Percentiles rank a stretch among this genome's conserved stretches.
These are phyloP conservation scores for Aspergillus egyptiacus DNA, from an alignment of 495 filamentous ascomycete species.

Conservation along the genomic window DNA sequence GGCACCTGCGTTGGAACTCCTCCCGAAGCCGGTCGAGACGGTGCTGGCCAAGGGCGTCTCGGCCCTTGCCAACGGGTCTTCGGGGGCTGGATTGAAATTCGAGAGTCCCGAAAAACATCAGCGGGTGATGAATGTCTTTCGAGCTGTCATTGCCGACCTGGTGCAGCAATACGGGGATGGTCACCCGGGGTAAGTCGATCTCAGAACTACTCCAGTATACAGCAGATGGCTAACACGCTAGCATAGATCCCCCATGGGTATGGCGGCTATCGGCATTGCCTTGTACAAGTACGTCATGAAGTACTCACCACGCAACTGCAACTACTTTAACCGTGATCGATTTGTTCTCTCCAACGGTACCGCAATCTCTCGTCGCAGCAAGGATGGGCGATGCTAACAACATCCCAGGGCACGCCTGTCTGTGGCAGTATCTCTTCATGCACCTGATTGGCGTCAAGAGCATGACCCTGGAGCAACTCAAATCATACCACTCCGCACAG, in stretches of 20 bases:
- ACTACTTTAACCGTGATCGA: no score
- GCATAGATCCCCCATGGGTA: constrained; percentile 19
- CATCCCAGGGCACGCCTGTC: constrained; percentile 45
- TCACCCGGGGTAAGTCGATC: background rate
- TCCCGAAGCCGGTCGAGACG: background rate
- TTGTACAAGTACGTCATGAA: no score
- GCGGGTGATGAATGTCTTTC: constrained; percentile 2
- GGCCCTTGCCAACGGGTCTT: background rate
- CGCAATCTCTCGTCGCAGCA: background rate
- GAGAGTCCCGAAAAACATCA: constrained; percentile 2
- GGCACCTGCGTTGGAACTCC: constrained; percentile 1
- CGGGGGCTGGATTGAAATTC: background rate
- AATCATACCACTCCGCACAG: constrained; percentile 50
- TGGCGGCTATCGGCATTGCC: no score
- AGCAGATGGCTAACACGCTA: background rate
- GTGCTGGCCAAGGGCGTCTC: background rate
- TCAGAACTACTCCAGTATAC: background rate
- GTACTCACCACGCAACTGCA: no score
- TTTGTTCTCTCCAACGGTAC: constrained; percentile 31
- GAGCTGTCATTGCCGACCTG: constrained; percentile 2
- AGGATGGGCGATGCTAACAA: background rate
- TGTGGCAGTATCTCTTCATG: constrained; percentile 54
- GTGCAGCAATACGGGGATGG: constrained; percentile 3
- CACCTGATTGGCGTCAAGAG: constrained; percentile 52
- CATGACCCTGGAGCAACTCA: constrained; percentile 56